Percentiles rank a stretch among this genome's conserved stretches.
Evolutionary conservation across 768 basidiomycete genomes (phyloP).

Genomic region (Amyloporia xantha): DNA sequence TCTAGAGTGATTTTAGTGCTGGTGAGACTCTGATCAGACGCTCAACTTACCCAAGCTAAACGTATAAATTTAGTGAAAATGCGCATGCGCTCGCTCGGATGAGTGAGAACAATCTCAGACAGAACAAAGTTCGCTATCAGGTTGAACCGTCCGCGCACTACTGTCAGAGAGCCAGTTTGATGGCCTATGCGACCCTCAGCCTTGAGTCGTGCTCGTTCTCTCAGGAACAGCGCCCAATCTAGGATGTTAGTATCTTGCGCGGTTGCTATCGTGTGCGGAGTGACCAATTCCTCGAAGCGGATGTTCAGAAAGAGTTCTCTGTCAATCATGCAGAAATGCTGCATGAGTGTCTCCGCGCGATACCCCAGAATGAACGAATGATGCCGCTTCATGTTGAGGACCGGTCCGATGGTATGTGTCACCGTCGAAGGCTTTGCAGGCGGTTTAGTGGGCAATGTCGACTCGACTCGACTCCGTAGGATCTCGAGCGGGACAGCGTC

Average conservation of each 20-base stretch:
- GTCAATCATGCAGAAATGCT: constrained; percentile 85
- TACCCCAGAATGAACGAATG: constrained; percentile 68
- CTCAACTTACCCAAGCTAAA: constrained; percentile 70
- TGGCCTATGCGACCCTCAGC: constrained; percentile 48
- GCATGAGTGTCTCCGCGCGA: constrained; percentile 56
- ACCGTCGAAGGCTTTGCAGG: constrained; percentile 7
- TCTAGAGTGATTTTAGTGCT: constrained; percentile 36
- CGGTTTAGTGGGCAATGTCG: constrained; percentile 27
- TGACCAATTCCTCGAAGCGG: constrained; percentile 84
- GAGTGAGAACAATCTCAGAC: constrained; percentile 76
- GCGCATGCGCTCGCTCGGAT: constrained; percentile 52
- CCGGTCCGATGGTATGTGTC: neutral
- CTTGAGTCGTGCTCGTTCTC: constrained; percentile 66
- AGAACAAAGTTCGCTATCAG: constrained; percentile 74
- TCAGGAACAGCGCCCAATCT: constrained; percentile 81
- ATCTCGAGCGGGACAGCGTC: constrained; percentile 66
- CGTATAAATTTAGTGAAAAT: constrained; percentile 79
- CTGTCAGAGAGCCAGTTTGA: constrained; percentile 67
- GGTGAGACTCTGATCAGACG: neutral
- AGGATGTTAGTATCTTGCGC: constrained; percentile 58
- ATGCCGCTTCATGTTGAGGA: constrained; percentile 33
- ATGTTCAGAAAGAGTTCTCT: constrained; percentile 79
- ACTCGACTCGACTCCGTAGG: constrained; percentile 48
- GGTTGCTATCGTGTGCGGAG: constrained; percentile 60
- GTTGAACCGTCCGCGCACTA: constrained; percentile 78